Evolutionary conservation across 2,329 filamentous ascomycete genomes (phyloP).

Genomic region (Alternaria brassicicola): DNA sequence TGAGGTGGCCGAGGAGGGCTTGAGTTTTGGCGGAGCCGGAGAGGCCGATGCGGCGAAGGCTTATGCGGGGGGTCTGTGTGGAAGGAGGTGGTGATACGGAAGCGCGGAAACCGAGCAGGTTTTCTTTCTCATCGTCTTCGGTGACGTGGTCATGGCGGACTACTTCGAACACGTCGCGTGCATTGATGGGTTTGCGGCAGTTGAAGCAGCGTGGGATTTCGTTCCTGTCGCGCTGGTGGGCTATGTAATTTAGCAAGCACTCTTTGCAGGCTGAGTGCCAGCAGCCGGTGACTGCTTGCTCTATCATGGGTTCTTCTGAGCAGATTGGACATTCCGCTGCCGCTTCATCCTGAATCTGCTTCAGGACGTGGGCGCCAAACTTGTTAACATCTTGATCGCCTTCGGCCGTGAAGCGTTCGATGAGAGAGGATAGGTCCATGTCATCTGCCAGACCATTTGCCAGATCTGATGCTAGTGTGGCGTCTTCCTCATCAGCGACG

Average conservation of each 20-base stretch:
- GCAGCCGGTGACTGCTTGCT: conserved; percentile 92
- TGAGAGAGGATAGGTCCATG: conserved; percentile 89
- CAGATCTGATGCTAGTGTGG: conserved; percentile 76
- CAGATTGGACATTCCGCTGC: conserved; percentile 93
- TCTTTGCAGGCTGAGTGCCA: conserved; percentile 98
- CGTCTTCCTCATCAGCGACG: conserved; percentile 86
- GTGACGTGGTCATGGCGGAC: conserved; percentile 73
- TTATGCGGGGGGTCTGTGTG: conserved; percentile 57
- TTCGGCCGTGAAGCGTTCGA: conserved; percentile 78
- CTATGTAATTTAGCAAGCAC: conserved; percentile 88
- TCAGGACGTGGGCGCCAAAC: conserved; percentile 85
- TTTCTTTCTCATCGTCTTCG: conserved; percentile 19
- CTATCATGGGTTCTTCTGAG: conserved; percentile 92
- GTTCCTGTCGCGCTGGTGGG: conserved; percentile 79
- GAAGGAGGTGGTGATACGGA: conserved; percentile 33
- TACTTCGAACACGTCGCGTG: conserved; percentile 89
- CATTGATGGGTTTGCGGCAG: conserved; percentile 82
- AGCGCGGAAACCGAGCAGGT: conserved; percentile 14
- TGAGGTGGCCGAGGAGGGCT: conserved; percentile 76
- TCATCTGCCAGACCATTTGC: conserved; percentile 86
- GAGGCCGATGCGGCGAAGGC: conserved; percentile 65
- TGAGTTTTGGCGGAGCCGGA: conserved; percentile 89
- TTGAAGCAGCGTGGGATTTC: conserved; percentile 84
- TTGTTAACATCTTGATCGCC: conserved; percentile 66
- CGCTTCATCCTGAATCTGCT: conserved; percentile 89